Conservation (phyloP, 176 grass and related monocot species). For the Pontederia paniculata region DNA sequence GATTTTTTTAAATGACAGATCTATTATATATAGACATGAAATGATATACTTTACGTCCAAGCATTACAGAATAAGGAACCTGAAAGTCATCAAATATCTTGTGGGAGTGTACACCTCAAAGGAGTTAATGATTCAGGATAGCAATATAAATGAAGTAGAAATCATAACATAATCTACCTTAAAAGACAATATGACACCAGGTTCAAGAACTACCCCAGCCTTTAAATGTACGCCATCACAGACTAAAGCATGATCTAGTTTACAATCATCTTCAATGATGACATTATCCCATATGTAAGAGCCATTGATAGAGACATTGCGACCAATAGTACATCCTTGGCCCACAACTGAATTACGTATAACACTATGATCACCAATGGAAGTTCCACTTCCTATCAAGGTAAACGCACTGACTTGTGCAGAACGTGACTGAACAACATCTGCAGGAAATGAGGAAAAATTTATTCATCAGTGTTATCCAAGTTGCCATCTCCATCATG, state of each 20-base stretch:
- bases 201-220: constrained; percentile 53
- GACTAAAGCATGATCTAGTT: constrained; percentile 67
- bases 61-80: too few species aligned
- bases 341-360: constrained; percentile 77
- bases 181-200: constrained; percentile 86
- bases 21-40: too few species aligned
- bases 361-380: constrained; percentile 49
- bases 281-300: constrained; percentile 90
- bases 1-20: too few species aligned
- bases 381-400: constrained; percentile 60
- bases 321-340: constrained; percentile 52
- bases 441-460: constrained; percentile 31
- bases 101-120: not conserved
- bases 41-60: too few species aligned
- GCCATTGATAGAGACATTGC: constrained; percentile 53
- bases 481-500: too few species aligned
- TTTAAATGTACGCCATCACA: constrained; percentile 68
- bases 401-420: constrained; percentile 61
- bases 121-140: not conserved
- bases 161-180: constrained; percentile 47
- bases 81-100: too few species aligned
- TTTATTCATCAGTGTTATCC: not conserved
- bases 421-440: constrained; percentile 53
- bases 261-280: constrained; percentile 85
- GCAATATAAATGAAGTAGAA: not conserved